Percentiles rank a stretch among this genome's conserved stretches.
phyloP scores from a whole-genome alignment of 371 early-diverging fungal genomes.

The Choanephora cucurbitarum region DNA sequence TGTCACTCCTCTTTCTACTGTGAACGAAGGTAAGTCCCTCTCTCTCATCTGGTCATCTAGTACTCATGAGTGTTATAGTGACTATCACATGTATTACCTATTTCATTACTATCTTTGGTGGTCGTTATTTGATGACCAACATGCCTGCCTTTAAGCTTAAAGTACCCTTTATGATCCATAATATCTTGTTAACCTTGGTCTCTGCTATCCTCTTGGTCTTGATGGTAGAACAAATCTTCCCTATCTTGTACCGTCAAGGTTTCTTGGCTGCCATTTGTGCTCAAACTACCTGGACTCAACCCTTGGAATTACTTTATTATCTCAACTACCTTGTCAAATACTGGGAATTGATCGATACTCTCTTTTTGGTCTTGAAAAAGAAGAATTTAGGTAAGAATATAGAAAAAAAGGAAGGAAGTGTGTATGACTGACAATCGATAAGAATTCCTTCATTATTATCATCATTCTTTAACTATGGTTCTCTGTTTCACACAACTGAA shows the following conservation, averaged over 20 bases:
- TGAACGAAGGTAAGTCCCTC: slow-evolving; percentile 43
- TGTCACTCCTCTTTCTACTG: slow-evolving; percentile 70
- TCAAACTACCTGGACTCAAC: slow-evolving; percentile 69
- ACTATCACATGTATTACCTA: slow-evolving; percentile 58
- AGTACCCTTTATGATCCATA: slow-evolving; percentile 72
- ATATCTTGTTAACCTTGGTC: slow-evolving; percentile 67
- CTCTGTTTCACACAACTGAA: slow-evolving; percentile 84
- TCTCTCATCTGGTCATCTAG: not conserved
- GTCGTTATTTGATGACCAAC: slow-evolving; percentile 66
- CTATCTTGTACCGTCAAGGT: slow-evolving; percentile 64
- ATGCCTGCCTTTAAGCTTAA: slow-evolving; percentile 66
- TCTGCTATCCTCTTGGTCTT: slow-evolving; percentile 66
- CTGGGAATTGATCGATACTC: slow-evolving; percentile 69
- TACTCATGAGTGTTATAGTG: slow-evolving; percentile 30
- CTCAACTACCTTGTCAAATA: slow-evolving; percentile 87
- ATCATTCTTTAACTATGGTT: slow-evolving; percentile 89
- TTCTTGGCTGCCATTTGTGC: slow-evolving; percentile 72
- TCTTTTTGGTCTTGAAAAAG: slow-evolving; percentile 42
- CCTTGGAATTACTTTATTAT: slow-evolving; percentile 78
- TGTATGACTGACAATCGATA: slow-evolving; percentile 3
- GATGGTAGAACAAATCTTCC: slow-evolving; percentile 73
- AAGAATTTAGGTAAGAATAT: slow-evolving; percentile 34
- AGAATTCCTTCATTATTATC: slow-evolving; percentile 90
- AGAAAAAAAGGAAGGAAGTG: not conserved
- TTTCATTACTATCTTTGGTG: slow-evolving; percentile 73